Evolutionary conservation across 148 eudicot species (phyloP), one percentile per base, ranked within the genome.

Genomic region (Limonium bicolor): DNA sequence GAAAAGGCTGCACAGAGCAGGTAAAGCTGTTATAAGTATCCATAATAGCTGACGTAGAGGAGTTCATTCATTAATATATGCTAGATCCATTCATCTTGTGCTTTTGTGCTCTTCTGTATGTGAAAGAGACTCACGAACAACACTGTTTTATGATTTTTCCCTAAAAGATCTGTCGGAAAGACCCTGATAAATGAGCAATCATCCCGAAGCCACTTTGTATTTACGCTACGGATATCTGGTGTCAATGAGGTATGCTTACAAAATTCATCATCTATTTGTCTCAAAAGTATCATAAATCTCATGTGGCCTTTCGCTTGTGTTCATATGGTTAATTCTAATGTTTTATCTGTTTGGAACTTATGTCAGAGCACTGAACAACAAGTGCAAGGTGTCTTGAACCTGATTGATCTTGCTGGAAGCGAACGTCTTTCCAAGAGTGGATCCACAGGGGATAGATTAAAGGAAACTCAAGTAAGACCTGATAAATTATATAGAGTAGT

Each of bases 151-250:
- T 35, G 7, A 41, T 41, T 11, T 53, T n/a, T n/a, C n/a, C n/a
- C n/a, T n/a, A n/a, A n/a, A n/a, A 82, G 93, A 58, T 82, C 93
- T 22, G 82, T 82, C 13, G 93, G 86, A 17, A 74, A 55, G 70
- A 82, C 93, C 13, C 75, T 77, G 20, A 82, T 82, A 85, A 82
- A 82, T 46, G 93, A 82, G 47, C 93, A 82, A 27, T 82, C 93
- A 55, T 82, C 86, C 2, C 68, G 93, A 71, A 82, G 93, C 58
- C 93, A 82, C 53, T 74, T 82, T 51, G 93, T 82, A n/a, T 82
- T 82, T 40, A 82, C 93, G 0, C 58, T 82, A 57, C 53, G 86
- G 16, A 77, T 82, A 36, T 71, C 73, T 23, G 93, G 85, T 13
- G 68, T 71, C 9, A 82, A 82, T 29, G 86, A 77, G 85, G 93